These are phyloP conservation scores for Paramecium tetraurelia DNA, from an alignment of 73 alveolate genomes.

Conservation along the genomic window DNA sequence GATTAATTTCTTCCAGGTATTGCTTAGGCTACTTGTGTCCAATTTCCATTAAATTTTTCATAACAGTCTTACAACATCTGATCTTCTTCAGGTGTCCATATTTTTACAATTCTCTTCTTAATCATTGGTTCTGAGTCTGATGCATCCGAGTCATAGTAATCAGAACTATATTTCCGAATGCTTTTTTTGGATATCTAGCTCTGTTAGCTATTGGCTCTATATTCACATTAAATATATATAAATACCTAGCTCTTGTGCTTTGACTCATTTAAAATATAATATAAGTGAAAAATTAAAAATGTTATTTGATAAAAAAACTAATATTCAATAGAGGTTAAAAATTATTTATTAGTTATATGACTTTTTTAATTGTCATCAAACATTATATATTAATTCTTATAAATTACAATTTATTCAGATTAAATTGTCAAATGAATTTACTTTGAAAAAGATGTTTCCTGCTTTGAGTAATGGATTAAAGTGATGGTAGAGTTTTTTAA, in stretches of 20 bases:
- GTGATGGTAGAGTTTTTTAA: background rate
- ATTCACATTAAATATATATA: background rate
- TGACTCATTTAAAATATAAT: background rate
- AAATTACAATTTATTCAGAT: background rate
- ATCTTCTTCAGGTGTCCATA: slow-evolving; percentile 63
- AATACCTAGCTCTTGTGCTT: background rate
- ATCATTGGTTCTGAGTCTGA: background rate
- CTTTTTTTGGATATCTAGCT: background rate
- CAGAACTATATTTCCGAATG: background rate
- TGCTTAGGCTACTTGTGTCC: slow-evolving; percentile 46
- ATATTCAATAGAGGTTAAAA: background rate
- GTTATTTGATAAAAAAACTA: background rate
- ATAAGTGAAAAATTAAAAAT: background rate
- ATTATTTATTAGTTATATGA: background rate
- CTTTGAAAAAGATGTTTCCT: background rate
- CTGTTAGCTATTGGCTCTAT: background rate
- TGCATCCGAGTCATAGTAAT: background rate
- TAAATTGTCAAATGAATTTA: background rate
- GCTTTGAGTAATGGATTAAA: background rate
- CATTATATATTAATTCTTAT: background rate
- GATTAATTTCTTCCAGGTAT: slow-evolving; percentile 62
- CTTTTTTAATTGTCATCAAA: background rate
- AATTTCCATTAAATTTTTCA: slow-evolving; percentile 1
- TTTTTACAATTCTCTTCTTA: slow-evolving; percentile 55
- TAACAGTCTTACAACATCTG: slow-evolving; percentile 30